A percentile compares a stretch with the other conserved stretches of the same genome.
These are phyloP conservation scores for Circinella minor DNA, from an alignment of 371 early-diverging fungal genomes.

Conservation along the genomic window DNA sequence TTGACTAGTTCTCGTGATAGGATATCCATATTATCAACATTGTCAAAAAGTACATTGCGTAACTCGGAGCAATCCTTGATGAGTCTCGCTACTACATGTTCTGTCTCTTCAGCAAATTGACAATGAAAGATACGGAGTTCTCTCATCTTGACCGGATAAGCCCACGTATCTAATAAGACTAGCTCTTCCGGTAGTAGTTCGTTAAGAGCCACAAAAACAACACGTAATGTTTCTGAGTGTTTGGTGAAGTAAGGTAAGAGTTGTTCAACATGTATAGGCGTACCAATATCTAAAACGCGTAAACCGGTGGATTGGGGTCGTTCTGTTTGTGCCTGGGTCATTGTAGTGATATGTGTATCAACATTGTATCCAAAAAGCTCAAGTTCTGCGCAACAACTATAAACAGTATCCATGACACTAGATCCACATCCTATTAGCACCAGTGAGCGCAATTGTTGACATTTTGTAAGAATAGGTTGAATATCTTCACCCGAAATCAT, in stretches of 20 bases:
- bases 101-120: background rate
- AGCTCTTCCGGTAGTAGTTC: background rate
- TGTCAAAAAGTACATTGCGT: background rate
- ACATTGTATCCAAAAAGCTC: slow-evolving; percentile 1
- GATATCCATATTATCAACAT: background rate
- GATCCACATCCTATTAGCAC: background rate
- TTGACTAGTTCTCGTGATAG: background rate
- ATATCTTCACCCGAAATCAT: background rate
- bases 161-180: background rate
- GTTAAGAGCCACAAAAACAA: background rate
- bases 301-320: background rate
- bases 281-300: background rate
- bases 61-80: background rate
- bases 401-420: background rate
- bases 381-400: background rate
- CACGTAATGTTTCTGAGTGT: background rate
- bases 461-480: background rate
- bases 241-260: background rate
- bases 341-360: background rate
- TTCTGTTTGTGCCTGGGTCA: background rate
- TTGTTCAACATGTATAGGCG: background rate
- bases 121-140: background rate
- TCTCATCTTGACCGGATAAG: background rate
- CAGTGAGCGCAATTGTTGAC: background rate
- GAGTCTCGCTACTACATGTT: background rate